Conservation (phyloP, 2,329 filamentous ascomycete species). For the Trichoderma oligosporum region DNA sequence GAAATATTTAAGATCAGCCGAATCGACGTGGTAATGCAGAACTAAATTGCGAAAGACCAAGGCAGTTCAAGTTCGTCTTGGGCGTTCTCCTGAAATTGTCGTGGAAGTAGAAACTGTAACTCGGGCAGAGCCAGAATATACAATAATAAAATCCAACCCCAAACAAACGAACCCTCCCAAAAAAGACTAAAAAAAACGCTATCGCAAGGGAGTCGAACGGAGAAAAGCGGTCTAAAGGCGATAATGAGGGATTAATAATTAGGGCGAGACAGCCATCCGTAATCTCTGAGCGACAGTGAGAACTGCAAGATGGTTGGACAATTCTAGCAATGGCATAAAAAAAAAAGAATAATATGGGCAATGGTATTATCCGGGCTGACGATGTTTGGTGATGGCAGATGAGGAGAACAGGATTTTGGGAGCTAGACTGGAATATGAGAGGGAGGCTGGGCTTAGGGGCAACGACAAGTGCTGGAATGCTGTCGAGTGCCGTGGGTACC, state of each 20-base stretch:
- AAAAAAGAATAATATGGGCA: constrained; percentile 5
- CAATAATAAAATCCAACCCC: constrained; percentile 8
- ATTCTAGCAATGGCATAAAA: not conserved
- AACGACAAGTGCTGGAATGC: constrained; percentile 19
- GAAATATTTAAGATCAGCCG: not conserved
- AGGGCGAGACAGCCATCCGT: constrained; percentile 3
- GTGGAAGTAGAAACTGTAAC: constrained; percentile 20
- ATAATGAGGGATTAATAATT: constrained; percentile 5
- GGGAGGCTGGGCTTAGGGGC: constrained; percentile 27
- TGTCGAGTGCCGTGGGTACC: constrained; percentile 20
- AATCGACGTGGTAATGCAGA: constrained; percentile 10
- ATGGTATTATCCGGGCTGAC: constrained; percentile 11
- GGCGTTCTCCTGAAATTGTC: constrained; percentile 19
- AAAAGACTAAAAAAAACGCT: constrained; percentile 1
- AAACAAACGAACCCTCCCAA: too few species aligned
- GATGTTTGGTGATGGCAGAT: constrained; percentile 23
- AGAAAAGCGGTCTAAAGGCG: constrained; percentile 17
- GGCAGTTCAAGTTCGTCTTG: not conserved
- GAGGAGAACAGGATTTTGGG: constrained; percentile 22
- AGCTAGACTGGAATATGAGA: constrained; percentile 21
- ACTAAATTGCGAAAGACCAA: constrained; percentile 20
- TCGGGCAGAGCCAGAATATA: constrained; percentile 17
- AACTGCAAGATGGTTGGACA: constrained; percentile 10
- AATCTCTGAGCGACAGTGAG: not conserved
- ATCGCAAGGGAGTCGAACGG: not conserved